Evolutionary conservation across 345 rosid species (phyloP).

Genomic region (Schrenkiella parvula): DNA sequence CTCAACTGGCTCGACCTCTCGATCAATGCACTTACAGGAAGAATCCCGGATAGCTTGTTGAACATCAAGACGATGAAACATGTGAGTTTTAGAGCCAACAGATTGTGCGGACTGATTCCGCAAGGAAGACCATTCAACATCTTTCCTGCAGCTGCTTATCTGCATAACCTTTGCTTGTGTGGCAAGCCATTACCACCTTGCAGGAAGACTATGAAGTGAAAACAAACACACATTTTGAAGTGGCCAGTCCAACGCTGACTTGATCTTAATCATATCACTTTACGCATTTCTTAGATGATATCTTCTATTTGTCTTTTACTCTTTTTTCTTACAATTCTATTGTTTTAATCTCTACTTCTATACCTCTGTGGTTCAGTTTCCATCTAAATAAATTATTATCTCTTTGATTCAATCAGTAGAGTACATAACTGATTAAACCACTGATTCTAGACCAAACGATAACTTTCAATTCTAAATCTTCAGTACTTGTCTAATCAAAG

Average conservation of each 20-base stretch:
- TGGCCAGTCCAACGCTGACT: constrained; percentile 76
- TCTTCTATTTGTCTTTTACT: constrained; percentile 27
- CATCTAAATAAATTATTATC: constrained; percentile 17
- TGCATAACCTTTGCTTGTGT: constrained; percentile 86
- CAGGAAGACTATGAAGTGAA: constrained; percentile 38
- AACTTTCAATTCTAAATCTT: not conserved
- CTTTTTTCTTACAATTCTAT: constrained; percentile 11
- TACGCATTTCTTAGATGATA: constrained; percentile 28
- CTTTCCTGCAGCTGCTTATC: constrained; percentile 78
- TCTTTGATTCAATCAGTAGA: not conserved
- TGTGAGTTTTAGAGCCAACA: constrained; percentile 82
- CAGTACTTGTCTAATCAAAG: not conserved
- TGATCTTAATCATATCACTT: constrained; percentile 33
- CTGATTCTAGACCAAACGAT: not conserved
- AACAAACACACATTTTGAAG: not conserved
- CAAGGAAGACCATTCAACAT: constrained; percentile 82
- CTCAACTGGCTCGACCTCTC: constrained; percentile 88
- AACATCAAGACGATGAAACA: constrained; percentile 48
- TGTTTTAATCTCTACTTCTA: constrained; percentile 22
- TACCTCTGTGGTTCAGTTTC: not conserved
- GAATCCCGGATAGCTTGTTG: constrained; percentile 65
- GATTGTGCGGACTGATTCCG: constrained; percentile 88
- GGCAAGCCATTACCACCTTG: constrained; percentile 89
- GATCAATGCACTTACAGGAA: constrained; percentile 59
- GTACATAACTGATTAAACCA: not conserved